Evolutionary conservation across 441 rosid genomes (phyloP).

Genomic region (Populus hybrid): DNA sequence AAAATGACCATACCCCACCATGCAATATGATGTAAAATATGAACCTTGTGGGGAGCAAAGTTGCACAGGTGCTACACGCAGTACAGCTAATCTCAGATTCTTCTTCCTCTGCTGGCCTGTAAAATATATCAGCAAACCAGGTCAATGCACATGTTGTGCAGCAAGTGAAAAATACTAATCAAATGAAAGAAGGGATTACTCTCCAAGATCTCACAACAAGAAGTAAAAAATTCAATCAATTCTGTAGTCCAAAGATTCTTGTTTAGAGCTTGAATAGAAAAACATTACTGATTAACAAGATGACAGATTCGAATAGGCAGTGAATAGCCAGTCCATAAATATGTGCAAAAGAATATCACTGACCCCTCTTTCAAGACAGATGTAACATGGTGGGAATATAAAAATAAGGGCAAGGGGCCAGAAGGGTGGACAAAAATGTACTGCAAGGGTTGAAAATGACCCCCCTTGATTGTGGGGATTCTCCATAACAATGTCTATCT

Average conservation of each 20-base stretch:
- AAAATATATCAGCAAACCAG: slow-evolving; percentile 26
- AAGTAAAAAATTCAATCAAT: slow-evolving; percentile 14
- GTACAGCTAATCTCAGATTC: slow-evolving; percentile 33
- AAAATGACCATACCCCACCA: slow-evolving; percentile 20
- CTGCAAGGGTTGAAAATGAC: slow-evolving; percentile 29
- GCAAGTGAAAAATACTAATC: slow-evolving; percentile 6
- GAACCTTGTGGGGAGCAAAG: slow-evolving; percentile 22
- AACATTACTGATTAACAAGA: not conserved
- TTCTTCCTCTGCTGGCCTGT: slow-evolving; percentile 31
- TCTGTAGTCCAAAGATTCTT: slow-evolving; percentile 32
- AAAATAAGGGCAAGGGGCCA: slow-evolving; percentile 11
- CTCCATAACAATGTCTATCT: not conserved
- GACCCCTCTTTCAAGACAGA: slow-evolving; percentile 23
- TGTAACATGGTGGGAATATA: slow-evolving; percentile 2
- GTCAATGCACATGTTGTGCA: slow-evolving; percentile 32
- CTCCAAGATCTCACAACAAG: slow-evolving; percentile 24
- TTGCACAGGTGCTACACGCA: slow-evolving; percentile 13
- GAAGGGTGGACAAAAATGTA: slow-evolving; percentile 33
- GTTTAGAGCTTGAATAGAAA: slow-evolving; percentile 22
- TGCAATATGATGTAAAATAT: slow-evolving; percentile 14
- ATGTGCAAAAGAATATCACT: slow-evolving; percentile 31
- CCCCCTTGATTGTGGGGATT: slow-evolving; percentile 20
- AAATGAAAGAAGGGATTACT: not conserved
- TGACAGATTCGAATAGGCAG: slow-evolving; percentile 33
- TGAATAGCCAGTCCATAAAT: slow-evolving; percentile 17